Conservation (phyloP, 805 yeast genomes). For the Blastobotrys parvus region DNA sequence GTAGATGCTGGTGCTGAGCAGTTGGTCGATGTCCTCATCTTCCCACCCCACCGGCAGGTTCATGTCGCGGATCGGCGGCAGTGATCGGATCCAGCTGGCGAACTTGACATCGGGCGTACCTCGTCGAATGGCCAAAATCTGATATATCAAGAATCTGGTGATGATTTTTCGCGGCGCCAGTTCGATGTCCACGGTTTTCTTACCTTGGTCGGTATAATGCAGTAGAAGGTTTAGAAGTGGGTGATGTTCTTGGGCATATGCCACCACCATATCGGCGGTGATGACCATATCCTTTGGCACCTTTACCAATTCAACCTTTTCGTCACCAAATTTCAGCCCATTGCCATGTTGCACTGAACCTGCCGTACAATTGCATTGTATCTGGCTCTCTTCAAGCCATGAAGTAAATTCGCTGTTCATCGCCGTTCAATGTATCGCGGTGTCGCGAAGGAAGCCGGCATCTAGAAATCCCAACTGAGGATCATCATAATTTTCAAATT, state of each 20-base stretch:
- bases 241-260: slow-evolving; percentile 6
- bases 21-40: slow-evolving; percentile 18
- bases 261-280: slow-evolving; percentile 6
- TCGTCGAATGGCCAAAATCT: slow-evolving; percentile 10
- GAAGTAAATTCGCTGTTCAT: not conserved
- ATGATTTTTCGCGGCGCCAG: slow-evolving; percentile 11
- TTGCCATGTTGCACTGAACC: slow-evolving; percentile 6
- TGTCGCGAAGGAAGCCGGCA: too few relatives aligned
- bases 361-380: not conserved
- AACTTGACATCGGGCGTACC: slow-evolving; percentile 15
- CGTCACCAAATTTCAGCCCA: slow-evolving; percentile 6
- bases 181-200: slow-evolving; percentile 3
- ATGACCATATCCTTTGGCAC: slow-evolving; percentile 11
- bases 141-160: slow-evolving; percentile 13
- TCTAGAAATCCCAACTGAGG: too few relatives aligned
- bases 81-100: slow-evolving; percentile 18
- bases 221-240: slow-evolving; percentile 6
- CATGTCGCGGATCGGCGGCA: slow-evolving; percentile 23
- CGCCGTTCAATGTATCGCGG: too few relatives aligned
- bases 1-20: slow-evolving; percentile 20
- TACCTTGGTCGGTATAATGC: slow-evolving; percentile 6
- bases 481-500: too few relatives aligned
- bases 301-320: slow-evolving; percentile 2
- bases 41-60: slow-evolving; percentile 25
- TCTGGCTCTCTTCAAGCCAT: not conserved